These are phyloP conservation scores for Arabidopsis suecica DNA, from an alignment of 345 rosid genomes.

Conservation along the genomic window DNA sequence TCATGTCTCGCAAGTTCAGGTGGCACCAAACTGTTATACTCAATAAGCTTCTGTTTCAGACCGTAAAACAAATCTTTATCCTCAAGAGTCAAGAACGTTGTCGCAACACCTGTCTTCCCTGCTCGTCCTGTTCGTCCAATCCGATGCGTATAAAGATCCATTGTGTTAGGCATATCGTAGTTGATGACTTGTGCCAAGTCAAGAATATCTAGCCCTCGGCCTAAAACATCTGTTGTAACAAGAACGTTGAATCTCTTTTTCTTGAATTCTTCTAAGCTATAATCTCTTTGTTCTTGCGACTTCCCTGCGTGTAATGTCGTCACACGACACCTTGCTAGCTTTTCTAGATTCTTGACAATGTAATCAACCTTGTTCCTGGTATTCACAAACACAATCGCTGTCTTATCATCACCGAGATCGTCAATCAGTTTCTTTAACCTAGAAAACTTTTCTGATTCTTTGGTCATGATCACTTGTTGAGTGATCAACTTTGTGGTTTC, in stretches of 20 bases:
- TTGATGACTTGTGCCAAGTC: constrained; percentile 84
- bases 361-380: constrained; percentile 73
- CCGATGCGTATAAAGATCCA: constrained; percentile 81
- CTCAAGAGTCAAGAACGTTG: constrained; percentile 74
- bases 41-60: constrained; percentile 83
- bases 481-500: constrained; percentile 73
- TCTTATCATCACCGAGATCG: constrained; percentile 68
- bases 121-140: constrained; percentile 91
- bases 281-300: constrained; percentile 83
- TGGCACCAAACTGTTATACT: constrained; percentile 73
- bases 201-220: constrained; percentile 76
- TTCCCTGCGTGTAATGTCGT: constrained; percentile 85
- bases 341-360: constrained; percentile 75
- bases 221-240: constrained; percentile 76
- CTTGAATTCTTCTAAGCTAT: constrained; percentile 73
- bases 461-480: constrained; percentile 71
- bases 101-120: constrained; percentile 79
- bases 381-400: constrained; percentile 78
- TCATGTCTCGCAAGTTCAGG: constrained; percentile 84
- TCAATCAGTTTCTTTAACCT: constrained; percentile 68
- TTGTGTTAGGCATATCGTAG: constrained; percentile 77
- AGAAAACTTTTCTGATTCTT: constrained; percentile 67
- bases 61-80: constrained; percentile 78
- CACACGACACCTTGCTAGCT: constrained; percentile 62
- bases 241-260: constrained; percentile 72